phyloP scores from a whole-genome alignment of 345 rosid genomes.

The Syzygium aqueum region DNA sequence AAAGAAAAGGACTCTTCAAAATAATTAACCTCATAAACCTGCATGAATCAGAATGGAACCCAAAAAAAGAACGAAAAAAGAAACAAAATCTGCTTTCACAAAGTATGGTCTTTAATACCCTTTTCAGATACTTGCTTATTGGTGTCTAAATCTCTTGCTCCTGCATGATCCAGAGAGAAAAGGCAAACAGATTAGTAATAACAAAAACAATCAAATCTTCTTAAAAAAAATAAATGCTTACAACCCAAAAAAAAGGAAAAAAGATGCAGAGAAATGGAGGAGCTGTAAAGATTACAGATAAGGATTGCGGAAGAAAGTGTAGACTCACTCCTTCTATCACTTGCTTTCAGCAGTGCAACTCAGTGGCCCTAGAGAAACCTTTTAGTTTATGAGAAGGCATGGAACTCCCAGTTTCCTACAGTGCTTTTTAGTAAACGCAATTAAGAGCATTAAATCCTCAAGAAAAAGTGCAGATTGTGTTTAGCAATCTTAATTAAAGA shows the following conservation, averaged over 20 bases:
- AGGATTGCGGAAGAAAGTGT: neutral
- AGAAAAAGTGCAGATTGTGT: neutral
- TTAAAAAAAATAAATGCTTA: neutral
- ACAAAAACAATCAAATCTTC: neutral
- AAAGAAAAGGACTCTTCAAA: neutral
- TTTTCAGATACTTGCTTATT: neutral
- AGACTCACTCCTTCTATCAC: neutral
- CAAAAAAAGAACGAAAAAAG: neutral
- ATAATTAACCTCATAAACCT: neutral
- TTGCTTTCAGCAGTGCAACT: neutral
- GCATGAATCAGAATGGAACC: neutral
- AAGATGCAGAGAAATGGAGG: neutral
- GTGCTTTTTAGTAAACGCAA: neutral
- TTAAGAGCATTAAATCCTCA: neutral
- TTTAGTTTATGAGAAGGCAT: neutral
- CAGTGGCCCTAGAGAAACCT: neutral
- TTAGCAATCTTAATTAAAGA: neutral
- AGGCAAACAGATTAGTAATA: neutral
- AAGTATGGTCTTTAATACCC: neutral
- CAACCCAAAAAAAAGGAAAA: neutral
- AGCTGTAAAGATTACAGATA: neutral
- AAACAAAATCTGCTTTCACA: neutral
- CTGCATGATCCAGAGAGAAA: neutral
- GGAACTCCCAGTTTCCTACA: neutral
- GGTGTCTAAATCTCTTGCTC: neutral